Evolutionary conservation across 1,139 yeast genomes (phyloP), one percentile per base, ranked within the genome.

Genomic region (Schizosaccharomyces versatilis): DNA sequence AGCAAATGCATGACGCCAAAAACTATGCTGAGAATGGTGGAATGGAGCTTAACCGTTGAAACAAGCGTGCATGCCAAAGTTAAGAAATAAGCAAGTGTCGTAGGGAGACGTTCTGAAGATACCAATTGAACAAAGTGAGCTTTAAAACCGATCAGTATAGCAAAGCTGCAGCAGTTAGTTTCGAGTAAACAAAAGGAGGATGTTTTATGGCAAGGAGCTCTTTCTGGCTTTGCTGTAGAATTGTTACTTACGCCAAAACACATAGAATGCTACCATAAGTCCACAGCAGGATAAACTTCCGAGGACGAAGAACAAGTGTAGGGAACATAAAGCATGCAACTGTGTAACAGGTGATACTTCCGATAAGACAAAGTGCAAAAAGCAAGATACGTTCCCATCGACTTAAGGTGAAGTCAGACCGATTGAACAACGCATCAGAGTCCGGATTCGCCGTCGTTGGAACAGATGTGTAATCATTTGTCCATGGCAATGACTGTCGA

Each of bases 281-380:
- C 38, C 24, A 44, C 14, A 44, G 14, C 32, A 54, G 59, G 61
- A 71, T 97, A 65, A 90, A 90, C 67, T 90, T 90, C 56, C 95
- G 73, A 14, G 98, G 98, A 62, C 84, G 80, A 55, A 88, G 69
- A 3, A 95, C 93, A 60, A 90, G 71, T 14, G 90, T 88, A 0
- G 98, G 97, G 66, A 90, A 80, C 62, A 88, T 69, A 57, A 85
- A 79, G 63, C 49, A 44, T 12, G 38, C 49, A 44, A 44, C 32
- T 32, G 49, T 36, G 32, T 44, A 44, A 32, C 49, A 44, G 3
- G 49, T 36, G 10, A 44, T 19, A 32, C 49, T 44, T 9, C 49
- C 49, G 10, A 44, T 7, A 8, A 44, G 32, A n/a, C 49, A 44
- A 24, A 44, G 36, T 19, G 38, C 49, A 24, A 44, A 44, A 32